Evolutionary conservation across 176 grass and related monocot species (phyloP).

Genomic region (Ampelocalamus luodianensis): DNA sequence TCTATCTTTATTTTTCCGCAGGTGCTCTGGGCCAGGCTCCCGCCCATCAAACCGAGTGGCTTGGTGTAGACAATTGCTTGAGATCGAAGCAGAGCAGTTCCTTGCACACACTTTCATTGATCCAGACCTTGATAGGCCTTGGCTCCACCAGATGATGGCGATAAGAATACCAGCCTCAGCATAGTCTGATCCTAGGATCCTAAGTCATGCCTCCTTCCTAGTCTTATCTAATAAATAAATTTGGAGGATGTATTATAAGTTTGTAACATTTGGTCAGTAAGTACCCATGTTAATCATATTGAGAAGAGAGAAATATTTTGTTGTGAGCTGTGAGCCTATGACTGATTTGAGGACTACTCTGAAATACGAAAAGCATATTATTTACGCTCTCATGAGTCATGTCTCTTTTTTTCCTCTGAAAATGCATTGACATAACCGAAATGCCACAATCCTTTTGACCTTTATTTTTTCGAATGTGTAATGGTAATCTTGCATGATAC

Average conservation of each 20-base stretch:
- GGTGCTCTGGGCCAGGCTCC: constrained; percentile 87
- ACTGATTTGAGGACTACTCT: background rate
- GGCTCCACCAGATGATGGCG: constrained; percentile 83
- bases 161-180: constrained; percentile 76
- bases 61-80: constrained; percentile 86
- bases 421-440: background rate
- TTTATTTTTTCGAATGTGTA: background rate
- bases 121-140: constrained; percentile 68
- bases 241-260: constrained; percentile 34
- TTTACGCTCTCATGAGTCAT: background rate
- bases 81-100: constrained; percentile 87
- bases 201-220: constrained; percentile 19
- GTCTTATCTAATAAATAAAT: constrained; percentile 40
- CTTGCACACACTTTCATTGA: constrained; percentile 78
- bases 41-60: constrained; percentile 55
- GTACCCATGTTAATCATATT: constrained; percentile 3
- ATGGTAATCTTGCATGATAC: background rate
- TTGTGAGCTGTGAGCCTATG: background rate
- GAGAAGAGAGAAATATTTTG: constrained; percentile 8
- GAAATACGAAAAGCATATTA: background rate
- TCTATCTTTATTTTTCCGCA: constrained; percentile 38
- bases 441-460: background rate
- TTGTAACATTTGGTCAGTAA: constrained; percentile 12
- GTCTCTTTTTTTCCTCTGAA: background rate
- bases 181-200: constrained; percentile 39